Evolutionary conservation across 768 basidiomycete species (phyloP), one percentile per base, ranked within the genome.

Genomic region (Rhodotorula paludigena): DNA sequence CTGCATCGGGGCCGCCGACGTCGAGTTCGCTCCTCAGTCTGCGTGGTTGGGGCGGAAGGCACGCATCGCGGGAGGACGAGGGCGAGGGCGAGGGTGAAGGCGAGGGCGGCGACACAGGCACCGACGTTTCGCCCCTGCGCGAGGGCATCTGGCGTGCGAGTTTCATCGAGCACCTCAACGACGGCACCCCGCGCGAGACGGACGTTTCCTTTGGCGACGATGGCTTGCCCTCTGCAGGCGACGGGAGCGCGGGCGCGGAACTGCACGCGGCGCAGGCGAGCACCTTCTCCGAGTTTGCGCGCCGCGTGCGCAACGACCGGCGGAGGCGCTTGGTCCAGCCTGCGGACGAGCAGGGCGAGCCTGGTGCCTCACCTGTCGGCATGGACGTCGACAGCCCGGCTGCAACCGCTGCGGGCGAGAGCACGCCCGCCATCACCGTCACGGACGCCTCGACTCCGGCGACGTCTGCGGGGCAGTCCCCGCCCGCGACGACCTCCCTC

Each of bases 61-160:
- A 10, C n/a, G n/a, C n/a, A n/a, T n/a, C n/a, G n/a, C n/a, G n/a
- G n/a, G n/a, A n/a, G n/a, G n/a, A n/a, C n/a, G n/a, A n/a, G n/a
- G n/a, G 9, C 51, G 51, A 15, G 9, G 7, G 35, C 23, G 25
- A 48, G 18, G 42, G 30, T 8, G 49, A 6, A 41, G 18, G 5
- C 30, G 28, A 5, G 25, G 35, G 36, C 23, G 49, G 30, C 49
- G 18, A 25, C 16, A 7, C 6, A 10, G 18, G 30, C 18, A 18
- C 18, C 33, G 55, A 48, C 18, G 47, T 3, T 3, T 54, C 56
- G 28, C 42, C 32, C 21, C 51, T 53, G 3, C 39, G 38, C 23
- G 65, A 67, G 28, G 65, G 65, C 30, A 67, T 67, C 48, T 67
- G 65, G 65, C 54, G 55, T 25, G 33, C 55, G 4, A 32, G 47